Percentiles rank a stretch among this genome's conserved stretches.
Evolutionary conservation across 2,329 filamentous ascomycete species (phyloP).

Genomic region (Helminthosporium solani): DNA sequence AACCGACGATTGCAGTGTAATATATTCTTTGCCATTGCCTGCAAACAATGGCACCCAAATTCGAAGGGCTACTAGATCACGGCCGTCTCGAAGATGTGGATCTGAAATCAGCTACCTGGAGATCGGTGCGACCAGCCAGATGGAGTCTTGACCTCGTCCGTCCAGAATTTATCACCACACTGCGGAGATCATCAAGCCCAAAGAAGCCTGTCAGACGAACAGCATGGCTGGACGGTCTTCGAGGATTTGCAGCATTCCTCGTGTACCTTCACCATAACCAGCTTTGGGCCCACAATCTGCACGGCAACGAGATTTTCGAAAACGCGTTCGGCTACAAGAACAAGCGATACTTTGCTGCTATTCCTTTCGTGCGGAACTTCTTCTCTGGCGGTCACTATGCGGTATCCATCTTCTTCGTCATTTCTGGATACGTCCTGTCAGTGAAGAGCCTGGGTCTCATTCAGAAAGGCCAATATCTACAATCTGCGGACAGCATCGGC

Average conservation of each 20-base stretch:
- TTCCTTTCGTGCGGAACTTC: conserved; percentile 50
- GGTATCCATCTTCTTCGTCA: conserved; percentile 56
- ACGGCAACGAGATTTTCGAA: conserved; percentile 49
- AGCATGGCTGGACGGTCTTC: conserved; percentile 59
- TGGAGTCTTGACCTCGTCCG: conserved; percentile 35
- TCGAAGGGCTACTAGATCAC: conserved; percentile 31
- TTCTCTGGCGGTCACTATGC: conserved; percentile 55
- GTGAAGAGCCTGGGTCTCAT: conserved; percentile 48
- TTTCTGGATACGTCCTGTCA: conserved; percentile 56
- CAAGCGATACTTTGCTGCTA: conserved; percentile 30
- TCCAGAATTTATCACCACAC: conserved; percentile 29
- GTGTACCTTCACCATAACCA: conserved; percentile 62
- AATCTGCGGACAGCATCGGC: conserved; percentile 47
- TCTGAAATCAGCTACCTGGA: conserved; percentile 28
- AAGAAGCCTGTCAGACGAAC: conserved; percentile 29
- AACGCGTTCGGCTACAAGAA: conserved; percentile 34
- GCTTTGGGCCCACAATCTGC: conserved; percentile 49
- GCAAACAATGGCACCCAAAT: conserved; percentile 30
- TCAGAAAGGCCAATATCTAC: conserved; percentile 43
- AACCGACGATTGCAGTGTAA: background rate
- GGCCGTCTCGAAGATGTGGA: conserved; percentile 26
- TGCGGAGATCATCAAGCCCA: conserved; percentile 14
- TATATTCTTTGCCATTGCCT: background rate
- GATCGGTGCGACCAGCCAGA: conserved; percentile 24
- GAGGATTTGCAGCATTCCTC: conserved; percentile 66